phyloP scores from a whole-genome alignment of 306 rosid genomes.

The Quillaja saponaria region DNA sequence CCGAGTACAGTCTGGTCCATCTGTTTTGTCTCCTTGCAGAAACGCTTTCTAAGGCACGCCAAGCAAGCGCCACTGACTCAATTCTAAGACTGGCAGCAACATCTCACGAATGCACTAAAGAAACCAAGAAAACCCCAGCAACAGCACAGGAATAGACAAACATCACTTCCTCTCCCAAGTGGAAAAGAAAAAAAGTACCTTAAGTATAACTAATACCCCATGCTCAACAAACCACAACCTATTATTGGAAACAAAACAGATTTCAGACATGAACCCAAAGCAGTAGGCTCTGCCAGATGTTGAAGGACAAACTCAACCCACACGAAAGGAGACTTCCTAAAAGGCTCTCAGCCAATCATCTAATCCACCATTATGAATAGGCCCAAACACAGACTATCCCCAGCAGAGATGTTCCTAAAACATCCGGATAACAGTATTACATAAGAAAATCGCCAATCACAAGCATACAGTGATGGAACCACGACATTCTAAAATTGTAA shows the following conservation, averaged over 20 bases:
- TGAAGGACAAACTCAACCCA: slow-evolving; percentile 2
- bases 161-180: slow-evolving; percentile 23
- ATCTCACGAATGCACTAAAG: slow-evolving; percentile 3
- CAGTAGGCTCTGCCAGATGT: too few species aligned
- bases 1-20: slow-evolving; percentile 69
- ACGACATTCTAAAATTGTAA: slow-evolving; percentile 40
- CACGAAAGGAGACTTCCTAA: slow-evolving; percentile 16
- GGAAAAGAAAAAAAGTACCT: slow-evolving; percentile 19
- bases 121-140: not conserved
- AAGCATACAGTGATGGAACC: slow-evolving; percentile 36
- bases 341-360: slow-evolving; percentile 14
- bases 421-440: slow-evolving; percentile 24
- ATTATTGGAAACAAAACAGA: slow-evolving; percentile 21
- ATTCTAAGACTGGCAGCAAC: slow-evolving; percentile 46
- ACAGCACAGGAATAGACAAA: slow-evolving; percentile 9
- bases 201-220: slow-evolving; percentile 22
- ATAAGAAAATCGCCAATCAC: slow-evolving; percentile 29
- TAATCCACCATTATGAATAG: slow-evolving; percentile 26
- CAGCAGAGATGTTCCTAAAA: slow-evolving; percentile 33
- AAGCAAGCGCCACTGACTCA: slow-evolving; percentile 52
- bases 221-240: not conserved
- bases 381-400: slow-evolving; percentile 27
- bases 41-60: slow-evolving; percentile 45
- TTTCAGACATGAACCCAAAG: slow-evolving; percentile 23
- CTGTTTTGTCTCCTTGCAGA: slow-evolving; percentile 66